Base-by-base conservation (phyloP, 169 alveolate genomes). In the Fabrea salina region DNA sequence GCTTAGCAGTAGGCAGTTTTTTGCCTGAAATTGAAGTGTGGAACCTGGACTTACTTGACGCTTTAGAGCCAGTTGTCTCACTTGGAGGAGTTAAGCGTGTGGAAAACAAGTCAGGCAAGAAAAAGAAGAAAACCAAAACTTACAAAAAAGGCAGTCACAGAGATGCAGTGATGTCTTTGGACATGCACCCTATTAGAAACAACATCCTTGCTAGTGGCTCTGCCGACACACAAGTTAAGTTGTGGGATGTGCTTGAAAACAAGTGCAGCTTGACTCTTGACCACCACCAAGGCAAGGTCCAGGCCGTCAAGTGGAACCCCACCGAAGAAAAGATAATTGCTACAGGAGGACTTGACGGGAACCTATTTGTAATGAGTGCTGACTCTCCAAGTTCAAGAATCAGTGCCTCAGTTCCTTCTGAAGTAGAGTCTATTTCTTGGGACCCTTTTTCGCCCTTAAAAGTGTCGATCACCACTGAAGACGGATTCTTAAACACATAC, bases 11-110 rank as follows among this genome's bases (percentile, higher is more conserved):
- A 0, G 95, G 96, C 13, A 84, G 95, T 5, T 93, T 93, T 71
- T 74, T 89, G 11, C 95, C 96, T 16, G 94, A 89, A 56, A 91
- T 93, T 13, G 97, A 93, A 83, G 82, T 93, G 11, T 93, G 97
- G 97, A 87, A 93, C 84, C 67, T 91, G n/a, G 95, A 93, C 84
- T 83, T 84, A 7, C 71, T 86, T 19, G 93, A 90, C 75, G 90
- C 85, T 11, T 72, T 89, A 7, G 96, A 89, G 77, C 97, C 97
- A 3, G 78, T 86, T 35, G 35, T 84, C 16, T 80, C 86, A 39
- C 79, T 93, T 35, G 97, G 97, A 66, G 91, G 91, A 25, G 86
- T 83, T 47, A 71, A 80, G 30, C 40, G 41, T 68, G 56, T 58
- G 56, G 56, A 8, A 50, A 82, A 64, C 64, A 70, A 33, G 79